These are phyloP conservation scores for Cynara cardunculus DNA, from an alignment of 129 eudicot species.

Conservation along the genomic window DNA sequence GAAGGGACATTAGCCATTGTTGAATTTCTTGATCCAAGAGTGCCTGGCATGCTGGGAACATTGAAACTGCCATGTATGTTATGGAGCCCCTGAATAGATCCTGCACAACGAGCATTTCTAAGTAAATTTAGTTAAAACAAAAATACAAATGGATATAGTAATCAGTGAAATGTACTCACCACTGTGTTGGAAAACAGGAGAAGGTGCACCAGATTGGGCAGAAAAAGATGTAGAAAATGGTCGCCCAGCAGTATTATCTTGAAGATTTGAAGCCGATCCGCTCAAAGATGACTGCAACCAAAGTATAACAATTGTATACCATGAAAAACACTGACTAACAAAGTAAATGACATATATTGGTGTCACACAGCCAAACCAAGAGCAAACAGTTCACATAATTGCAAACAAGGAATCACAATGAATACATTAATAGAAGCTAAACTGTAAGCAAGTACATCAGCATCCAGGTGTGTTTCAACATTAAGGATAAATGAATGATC, in stretches of 20 bases:
- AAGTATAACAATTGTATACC: neutral
- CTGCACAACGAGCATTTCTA: conserved; percentile 24
- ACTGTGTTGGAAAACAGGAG: conserved; percentile 72
- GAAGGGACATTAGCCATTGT: conserved; percentile 62
- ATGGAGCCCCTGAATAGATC: conserved; percentile 77
- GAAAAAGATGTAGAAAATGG: conserved; percentile 68
- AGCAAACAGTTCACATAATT: neutral
- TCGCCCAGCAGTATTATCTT: conserved; percentile 66
- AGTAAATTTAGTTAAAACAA: neutral
- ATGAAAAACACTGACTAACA: neutral
- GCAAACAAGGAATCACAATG: neutral
- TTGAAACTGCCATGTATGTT: conserved; percentile 78
- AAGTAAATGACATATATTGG: neutral
- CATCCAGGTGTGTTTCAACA: no score
- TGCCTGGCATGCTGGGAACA: conserved; percentile 68
- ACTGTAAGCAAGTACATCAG: no score
- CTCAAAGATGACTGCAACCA: conserved; percentile 74
- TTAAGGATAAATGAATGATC: no score
- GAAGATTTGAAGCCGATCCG: conserved; percentile 80
- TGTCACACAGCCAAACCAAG: neutral
- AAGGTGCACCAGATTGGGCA: conserved; percentile 87
- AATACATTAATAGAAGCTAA: neutral
- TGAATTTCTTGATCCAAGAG: conserved; percentile 85
- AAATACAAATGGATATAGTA: neutral
- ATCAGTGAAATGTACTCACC: conserved; percentile 41